Base-by-base conservation (phyloP, 2,329 filamentous ascomycete species). In the Neocatenulostroma microsporum region DNA sequence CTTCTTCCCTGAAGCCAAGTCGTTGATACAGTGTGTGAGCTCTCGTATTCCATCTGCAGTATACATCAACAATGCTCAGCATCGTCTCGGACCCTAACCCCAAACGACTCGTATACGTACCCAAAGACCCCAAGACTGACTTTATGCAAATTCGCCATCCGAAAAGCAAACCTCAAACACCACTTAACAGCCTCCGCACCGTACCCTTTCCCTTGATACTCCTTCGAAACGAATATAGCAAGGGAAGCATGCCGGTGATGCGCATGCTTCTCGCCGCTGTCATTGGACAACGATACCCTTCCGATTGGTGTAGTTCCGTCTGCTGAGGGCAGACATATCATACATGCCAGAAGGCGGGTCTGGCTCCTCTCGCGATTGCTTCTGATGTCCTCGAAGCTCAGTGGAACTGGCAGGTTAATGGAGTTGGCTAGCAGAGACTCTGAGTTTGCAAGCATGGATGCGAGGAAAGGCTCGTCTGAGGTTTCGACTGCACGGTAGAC, bases 121-220 rank as follows among this genome's bases (percentile, higher is more conserved):
- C 48, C 57, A 14, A 63, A 58, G 0, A 60, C 61, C 3, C 49
- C 46, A 5, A 73, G 58, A 9, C 47, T 51, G 14, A 73, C 61
- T 4, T 62, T 53, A 42, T 73, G 69, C 50, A 69, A n/a, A n/a
- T 62, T 63, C 1, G 58, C 67, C n/a, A 55, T 53, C 5, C 49
- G 45, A 42, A 73, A 73, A 0, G 63, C 63, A 61, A 67, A 72
- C 17, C 66, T 58, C 3, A 70, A 44, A 1, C 51, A 61, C 68
- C 68, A 74, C 18, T 56, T 53, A 28, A 73, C 64, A 1, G 66
- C 63, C 45, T 72, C 69, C 5, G 44, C 47, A 1, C 69, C 69
- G 36, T 72, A 72, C 0, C 69, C 67, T 14, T 57, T 44, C 0
- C 56, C 53, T 36, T 68, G 62, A 34, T 61, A 60, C 0, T 38